Base-by-base conservation (phyloP, 1,139 yeast genomes). In the Martiniozyma asiatica region DNA sequence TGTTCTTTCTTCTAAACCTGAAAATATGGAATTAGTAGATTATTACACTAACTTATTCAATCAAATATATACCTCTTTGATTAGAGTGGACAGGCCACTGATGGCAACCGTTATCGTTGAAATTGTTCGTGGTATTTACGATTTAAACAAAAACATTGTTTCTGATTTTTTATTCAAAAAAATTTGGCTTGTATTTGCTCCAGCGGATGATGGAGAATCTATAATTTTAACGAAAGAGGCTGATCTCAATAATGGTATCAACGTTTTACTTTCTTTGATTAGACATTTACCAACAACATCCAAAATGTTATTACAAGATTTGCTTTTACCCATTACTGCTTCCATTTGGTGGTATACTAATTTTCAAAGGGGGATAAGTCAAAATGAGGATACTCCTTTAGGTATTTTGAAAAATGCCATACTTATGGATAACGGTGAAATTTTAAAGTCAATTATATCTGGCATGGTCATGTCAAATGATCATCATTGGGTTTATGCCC, bases 301-400 rank as follows among this genome's bases (percentile, higher is more conserved):
- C 16, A 42, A 50, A 0, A 68, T 64, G 2, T 51, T 80, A 7
- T 43, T 68, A 12, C 40, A 41, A 14, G 59, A 53, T 7, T 38
- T 73, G 5, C 60, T 73, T 31, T 41, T 52, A 11, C 74, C 68
- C 2, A 55, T 76, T 18, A 24, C 65, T 22, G 38, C 63, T 26
- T 48, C 65, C 1, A 35, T 82, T 14, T 84, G 94, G 94, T 59
- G 68, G 1, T 73, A 77, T 43, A 56, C 64, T 23, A 51, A 68
- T 20, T 78, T 67, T 45, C 56, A 74, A 30, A 57, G 56, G 26
- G 55, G 53, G 19, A 42, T 57, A 8, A 55, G 62, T 27, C 66
- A 57, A 48, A 61, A 58, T 8, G 51, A 39, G 15, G 66, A 59
- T n/a, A 62, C 75, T 1, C 50, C 70, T 0, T 41, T 58, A 17